phyloP scores from a whole-genome alignment of 75 land plant species.

The Gnetum montanum region DNA sequence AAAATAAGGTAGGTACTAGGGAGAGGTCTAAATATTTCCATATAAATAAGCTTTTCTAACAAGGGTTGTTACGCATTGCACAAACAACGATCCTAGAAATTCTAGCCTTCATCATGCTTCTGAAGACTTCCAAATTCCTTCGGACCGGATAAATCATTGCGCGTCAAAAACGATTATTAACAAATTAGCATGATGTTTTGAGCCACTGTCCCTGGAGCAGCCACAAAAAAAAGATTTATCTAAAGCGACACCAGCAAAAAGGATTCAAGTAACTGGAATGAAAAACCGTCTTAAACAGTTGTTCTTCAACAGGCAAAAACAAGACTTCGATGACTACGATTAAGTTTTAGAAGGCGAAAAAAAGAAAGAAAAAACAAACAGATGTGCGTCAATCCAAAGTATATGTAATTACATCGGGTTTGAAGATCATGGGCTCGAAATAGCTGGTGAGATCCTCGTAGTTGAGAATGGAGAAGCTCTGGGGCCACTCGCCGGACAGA shows the following conservation, averaged over 20 bases:
- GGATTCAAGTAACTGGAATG: neutral
- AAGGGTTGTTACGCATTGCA: too few relatives aligned
- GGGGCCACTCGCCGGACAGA: slow-evolving; percentile 84
- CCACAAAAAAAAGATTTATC: too few relatives aligned
- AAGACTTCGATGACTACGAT: neutral
- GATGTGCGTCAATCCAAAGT: neutral
- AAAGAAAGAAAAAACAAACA: neutral
- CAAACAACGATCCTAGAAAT: too few relatives aligned
- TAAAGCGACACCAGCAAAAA: neutral
- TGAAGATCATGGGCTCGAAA: slow-evolving; percentile 43
- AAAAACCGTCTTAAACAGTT: neutral
- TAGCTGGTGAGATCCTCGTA: slow-evolving; percentile 52
- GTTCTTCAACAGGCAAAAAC: neutral
- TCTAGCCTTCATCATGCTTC: too few relatives aligned
- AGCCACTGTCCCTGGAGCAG: too few relatives aligned
- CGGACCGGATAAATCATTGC: too few relatives aligned
- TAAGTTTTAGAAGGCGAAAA: slow-evolving; percentile 1
- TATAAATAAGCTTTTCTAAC: too few relatives aligned
- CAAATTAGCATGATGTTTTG: too few relatives aligned
- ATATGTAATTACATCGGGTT: slow-evolving; percentile 27
- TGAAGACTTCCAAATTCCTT: too few relatives aligned
- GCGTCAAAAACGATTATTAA: too few relatives aligned
- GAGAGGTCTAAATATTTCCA: too few relatives aligned
- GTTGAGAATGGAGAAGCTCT: slow-evolving; percentile 61
- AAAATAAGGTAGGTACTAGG: too few relatives aligned